Percentiles rank a stretch among this genome's conserved stretches.
Evolutionary conservation across 2,329 filamentous ascomycete species (phyloP).

Genomic region (Cladosporium cucumerinum): DNA sequence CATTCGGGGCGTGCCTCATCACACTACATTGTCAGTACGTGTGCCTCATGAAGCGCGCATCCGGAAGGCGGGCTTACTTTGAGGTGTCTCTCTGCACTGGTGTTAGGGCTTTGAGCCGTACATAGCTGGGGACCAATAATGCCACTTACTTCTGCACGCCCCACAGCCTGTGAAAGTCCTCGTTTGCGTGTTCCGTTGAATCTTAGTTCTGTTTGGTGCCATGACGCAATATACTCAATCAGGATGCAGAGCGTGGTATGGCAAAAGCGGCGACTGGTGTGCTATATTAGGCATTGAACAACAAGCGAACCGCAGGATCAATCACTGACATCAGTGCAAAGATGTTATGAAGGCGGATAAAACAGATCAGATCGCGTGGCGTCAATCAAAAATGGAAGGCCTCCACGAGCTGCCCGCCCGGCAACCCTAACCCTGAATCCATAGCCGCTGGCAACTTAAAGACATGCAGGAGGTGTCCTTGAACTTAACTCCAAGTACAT

Average conservation of each 20-base stretch:
- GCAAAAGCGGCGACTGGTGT: background rate
- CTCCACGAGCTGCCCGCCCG: background rate
- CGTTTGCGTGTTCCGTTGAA: background rate
- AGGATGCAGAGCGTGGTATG: background rate
- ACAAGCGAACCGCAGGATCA: background rate
- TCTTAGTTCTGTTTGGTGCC: background rate
- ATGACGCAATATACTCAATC: background rate
- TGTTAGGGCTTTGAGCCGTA: background rate
- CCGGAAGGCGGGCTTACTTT: background rate
- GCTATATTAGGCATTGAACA: background rate
- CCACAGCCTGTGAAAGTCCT: conserved; percentile 8
- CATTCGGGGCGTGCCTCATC: conserved; percentile 7
- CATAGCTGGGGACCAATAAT: background rate
- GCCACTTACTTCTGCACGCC: conserved; percentile 2
- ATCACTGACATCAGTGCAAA: background rate
- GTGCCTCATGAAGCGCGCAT: background rate
- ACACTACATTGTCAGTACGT: background rate
- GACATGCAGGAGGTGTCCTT: too few species aligned
- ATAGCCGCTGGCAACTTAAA: too few species aligned
- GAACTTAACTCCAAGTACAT: too few species aligned
- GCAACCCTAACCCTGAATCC: background rate
- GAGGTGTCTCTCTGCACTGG: background rate
- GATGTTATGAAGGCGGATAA: background rate
- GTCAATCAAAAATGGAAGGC: background rate
- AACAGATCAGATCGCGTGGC: background rate